A percentile compares a stretch with the other conserved stretches of the same genome.
These are phyloP conservation scores for Phylloporus sp. DNA, from an alignment of 768 basidiomycete genomes.

Conservation along the genomic window DNA sequence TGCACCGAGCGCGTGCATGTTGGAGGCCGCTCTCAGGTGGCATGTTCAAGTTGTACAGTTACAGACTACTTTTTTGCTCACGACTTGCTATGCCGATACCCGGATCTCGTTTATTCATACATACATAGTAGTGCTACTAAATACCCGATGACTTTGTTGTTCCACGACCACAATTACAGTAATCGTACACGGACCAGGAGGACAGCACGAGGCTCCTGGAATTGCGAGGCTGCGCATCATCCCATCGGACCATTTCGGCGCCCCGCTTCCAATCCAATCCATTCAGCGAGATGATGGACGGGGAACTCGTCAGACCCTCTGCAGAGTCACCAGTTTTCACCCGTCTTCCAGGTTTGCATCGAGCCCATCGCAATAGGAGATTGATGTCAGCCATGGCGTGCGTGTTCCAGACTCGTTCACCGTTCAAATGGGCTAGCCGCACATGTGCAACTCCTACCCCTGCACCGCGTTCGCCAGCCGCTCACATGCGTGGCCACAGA, in stretches of 20 bases:
- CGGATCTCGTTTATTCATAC: conserved; percentile 18
- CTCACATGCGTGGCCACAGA: conserved; percentile 5
- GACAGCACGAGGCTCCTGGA: conserved; percentile 19
- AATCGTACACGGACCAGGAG: conserved; percentile 23
- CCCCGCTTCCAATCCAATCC: conserved; percentile 9
- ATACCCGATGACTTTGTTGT: neutral
- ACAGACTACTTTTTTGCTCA: conserved; percentile 7
- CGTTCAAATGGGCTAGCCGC: conserved; percentile 10
- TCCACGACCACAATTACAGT: neutral
- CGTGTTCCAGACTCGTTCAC: neutral
- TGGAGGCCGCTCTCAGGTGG: neutral
- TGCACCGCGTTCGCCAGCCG: conserved; percentile 15
- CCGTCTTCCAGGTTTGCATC: neutral
- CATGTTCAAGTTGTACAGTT: conserved; percentile 4
- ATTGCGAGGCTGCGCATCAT: conserved; percentile 12
- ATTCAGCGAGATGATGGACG: neutral
- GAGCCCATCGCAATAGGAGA: neutral
- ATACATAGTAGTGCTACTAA: conserved; percentile 15
- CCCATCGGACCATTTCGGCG: conserved; percentile 2
- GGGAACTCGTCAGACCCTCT: neutral
- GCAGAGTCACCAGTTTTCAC: neutral
- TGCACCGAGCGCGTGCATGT: neutral
- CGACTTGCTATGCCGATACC: conserved; percentile 22
- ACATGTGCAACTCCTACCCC: conserved; percentile 19
- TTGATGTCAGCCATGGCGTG: neutral